Conservation (phyloP, 2,329 filamentous ascomycete genomes). For the Biscogniauxia marginata region DNA sequence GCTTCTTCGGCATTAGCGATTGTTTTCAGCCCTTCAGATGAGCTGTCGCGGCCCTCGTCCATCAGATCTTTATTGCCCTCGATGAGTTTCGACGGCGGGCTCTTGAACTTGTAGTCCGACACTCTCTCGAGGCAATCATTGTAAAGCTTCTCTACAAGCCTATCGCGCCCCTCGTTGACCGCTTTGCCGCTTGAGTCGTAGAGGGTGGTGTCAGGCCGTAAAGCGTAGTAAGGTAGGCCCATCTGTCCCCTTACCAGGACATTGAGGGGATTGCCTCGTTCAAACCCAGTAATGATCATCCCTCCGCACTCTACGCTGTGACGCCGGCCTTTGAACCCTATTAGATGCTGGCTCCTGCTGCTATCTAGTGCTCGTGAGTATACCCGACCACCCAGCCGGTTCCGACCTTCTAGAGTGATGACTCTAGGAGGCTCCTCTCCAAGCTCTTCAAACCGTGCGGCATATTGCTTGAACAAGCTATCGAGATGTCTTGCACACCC, state of each 20-base stretch:
- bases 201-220: conserved; percentile 79
- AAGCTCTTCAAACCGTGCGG: conserved; percentile 60
- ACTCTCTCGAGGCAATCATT: conserved; percentile 93
- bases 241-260: conserved; percentile 88
- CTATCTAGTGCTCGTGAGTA: conserved; percentile 74
- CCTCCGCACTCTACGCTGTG: conserved; percentile 95
- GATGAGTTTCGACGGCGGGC: conserved; percentile 66
- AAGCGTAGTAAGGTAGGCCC: conserved; percentile 77
- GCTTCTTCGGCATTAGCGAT: conserved; percentile 74
- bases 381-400: conserved; percentile 85
- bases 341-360: conserved; percentile 52
- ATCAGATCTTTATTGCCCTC: conserved; percentile 82
- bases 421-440: conserved; percentile 72
- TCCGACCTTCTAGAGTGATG: conserved; percentile 81
- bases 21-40: conserved; percentile 65
- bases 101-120: conserved; percentile 83
- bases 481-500: conserved; percentile 91
- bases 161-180: conserved; percentile 76
- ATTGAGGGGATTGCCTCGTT: conserved; percentile 91
- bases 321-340: conserved; percentile 54
- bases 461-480: conserved; percentile 78
- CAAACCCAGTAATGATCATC: conserved; percentile 97
- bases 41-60: conserved; percentile 76
- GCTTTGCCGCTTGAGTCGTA: conserved; percentile 80
- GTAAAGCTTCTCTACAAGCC: conserved; percentile 85